Conservation (phyloP, 352 stramenopile species). For the Phytopythium delawarense region DNA sequence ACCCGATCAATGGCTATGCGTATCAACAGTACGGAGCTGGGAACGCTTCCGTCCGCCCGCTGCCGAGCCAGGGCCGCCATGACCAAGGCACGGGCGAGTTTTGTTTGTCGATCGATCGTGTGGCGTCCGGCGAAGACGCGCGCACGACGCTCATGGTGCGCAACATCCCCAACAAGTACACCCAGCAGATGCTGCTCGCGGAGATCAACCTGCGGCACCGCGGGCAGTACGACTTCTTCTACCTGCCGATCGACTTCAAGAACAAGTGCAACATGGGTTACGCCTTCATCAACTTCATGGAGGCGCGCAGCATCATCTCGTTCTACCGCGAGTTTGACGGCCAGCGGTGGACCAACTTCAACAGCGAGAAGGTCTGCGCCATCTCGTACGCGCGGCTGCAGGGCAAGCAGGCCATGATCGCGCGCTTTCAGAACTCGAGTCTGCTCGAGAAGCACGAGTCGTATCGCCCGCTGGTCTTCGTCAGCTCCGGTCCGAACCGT, state of each 20-base stretch:
- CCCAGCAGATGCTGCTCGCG: constrained; percentile 97
- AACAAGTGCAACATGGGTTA: constrained; percentile 99
- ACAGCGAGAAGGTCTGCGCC: constrained; percentile 98
- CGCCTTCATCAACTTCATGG: constrained; percentile 99
- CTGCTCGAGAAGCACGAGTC: constrained; percentile 92
- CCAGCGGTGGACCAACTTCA: constrained; percentile 97
- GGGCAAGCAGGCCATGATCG: constrained; percentile 97
- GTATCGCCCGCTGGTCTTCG: constrained; percentile 91
- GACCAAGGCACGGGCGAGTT: constrained; percentile 72
- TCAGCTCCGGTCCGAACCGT: constrained; percentile 64
- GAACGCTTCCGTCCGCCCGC: neutral
- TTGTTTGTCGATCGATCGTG: constrained; percentile 69
- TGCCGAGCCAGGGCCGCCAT: constrained; percentile 32
- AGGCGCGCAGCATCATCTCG: constrained; percentile 64
- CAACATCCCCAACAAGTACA: constrained; percentile 99
- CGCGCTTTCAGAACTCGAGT: constrained; percentile 98
- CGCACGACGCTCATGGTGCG: constrained; percentile 99
- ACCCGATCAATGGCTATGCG: neutral
- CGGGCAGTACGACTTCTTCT: constrained; percentile 98
- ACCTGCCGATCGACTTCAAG: constrained; percentile 99
- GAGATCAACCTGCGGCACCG: constrained; percentile 95
- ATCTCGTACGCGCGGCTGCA: constrained; percentile 98
- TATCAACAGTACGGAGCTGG: neutral
- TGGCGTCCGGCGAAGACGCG: constrained; percentile 86
- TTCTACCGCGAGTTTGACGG: constrained; percentile 85